A percentile compares a stretch with the other conserved stretches of the same genome.
Conservation (phyloP, 2,329 filamentous ascomycete genomes). For the Phialophora tarda region DNA sequence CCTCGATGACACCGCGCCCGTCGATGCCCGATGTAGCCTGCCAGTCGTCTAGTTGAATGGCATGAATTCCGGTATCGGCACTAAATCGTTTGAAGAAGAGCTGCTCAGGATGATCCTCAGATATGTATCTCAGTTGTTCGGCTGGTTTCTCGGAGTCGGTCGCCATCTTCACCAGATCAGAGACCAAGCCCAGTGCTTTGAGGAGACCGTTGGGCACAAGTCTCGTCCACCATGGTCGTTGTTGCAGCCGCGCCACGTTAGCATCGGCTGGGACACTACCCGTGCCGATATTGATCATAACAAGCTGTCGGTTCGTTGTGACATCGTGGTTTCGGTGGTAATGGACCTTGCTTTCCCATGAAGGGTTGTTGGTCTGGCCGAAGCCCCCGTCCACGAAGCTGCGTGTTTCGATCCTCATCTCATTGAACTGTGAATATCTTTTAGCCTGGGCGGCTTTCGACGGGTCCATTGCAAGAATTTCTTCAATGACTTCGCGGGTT, state of each 20-base stretch:
- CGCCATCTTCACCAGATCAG: constrained; percentile 35
- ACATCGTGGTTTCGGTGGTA: constrained; percentile 32
- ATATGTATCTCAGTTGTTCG: constrained; percentile 26
- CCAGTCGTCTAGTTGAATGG: constrained; percentile 36
- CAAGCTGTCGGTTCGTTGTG: constrained; percentile 22
- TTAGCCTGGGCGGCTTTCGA: neutral
- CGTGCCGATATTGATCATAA: constrained; percentile 37
- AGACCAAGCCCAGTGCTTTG: constrained; percentile 28
- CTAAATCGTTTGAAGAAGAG: constrained; percentile 36
- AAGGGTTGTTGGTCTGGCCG: constrained; percentile 37
- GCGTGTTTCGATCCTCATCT: constrained; percentile 31
- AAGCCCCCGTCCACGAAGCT: constrained; percentile 34
- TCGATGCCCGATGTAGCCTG: constrained; percentile 20
- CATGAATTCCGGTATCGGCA: constrained; percentile 35
- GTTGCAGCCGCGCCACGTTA: constrained; percentile 11
- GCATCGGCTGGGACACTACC: constrained; percentile 25
- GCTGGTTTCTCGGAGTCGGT: constrained; percentile 34
- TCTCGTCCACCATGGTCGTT: constrained; percentile 32
- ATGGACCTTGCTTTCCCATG: constrained; percentile 34
- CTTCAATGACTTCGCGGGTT: neutral
- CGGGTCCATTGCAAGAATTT: neutral
- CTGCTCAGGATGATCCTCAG: constrained; percentile 28
- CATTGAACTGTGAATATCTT: constrained; percentile 19
- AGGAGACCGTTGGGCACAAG: constrained; percentile 32
- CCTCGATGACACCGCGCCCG: constrained; percentile 27